phyloP scores from a whole-genome alignment of 768 basidiomycete genomes.

The Strobilomyces echinocephalus region DNA sequence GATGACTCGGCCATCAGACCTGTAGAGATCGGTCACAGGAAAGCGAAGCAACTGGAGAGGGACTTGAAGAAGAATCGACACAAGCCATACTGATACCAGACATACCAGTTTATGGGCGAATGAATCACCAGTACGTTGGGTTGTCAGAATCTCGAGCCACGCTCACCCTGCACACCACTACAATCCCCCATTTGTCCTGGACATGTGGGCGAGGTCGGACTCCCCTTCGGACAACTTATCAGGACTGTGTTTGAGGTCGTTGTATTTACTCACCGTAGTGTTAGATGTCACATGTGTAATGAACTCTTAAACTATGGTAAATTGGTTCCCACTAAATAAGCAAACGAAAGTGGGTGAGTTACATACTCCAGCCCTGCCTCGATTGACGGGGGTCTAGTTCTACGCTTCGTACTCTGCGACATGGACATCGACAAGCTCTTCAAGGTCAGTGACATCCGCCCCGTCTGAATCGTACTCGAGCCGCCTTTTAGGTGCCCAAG shows the following conservation, averaged over 20 bases:
- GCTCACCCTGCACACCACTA: conserved; percentile 19
- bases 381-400: not conserved
- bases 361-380: not conserved
- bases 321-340: not conserved
- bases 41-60: conserved; percentile 86
- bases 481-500: conserved; percentile 52
- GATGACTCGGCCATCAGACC: conserved; percentile 80
- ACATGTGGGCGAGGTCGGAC: conserved; percentile 9
- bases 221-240: not conserved
- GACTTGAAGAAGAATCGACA: conserved; percentile 85
- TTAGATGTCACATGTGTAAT: not conserved
- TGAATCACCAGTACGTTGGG: conserved; percentile 27
- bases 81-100: conserved; percentile 65
- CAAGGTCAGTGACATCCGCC: conserved; percentile 32
- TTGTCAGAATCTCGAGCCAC: conserved; percentile 17
- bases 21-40: conserved; percentile 90
- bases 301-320: not conserved
- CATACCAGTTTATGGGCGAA: not conserved
- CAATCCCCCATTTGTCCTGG: conserved; percentile 2
- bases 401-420: not conserved
- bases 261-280: conserved; percentile 2
- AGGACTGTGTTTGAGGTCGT: not conserved
- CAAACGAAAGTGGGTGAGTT: not conserved
- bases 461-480: not conserved
- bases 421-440: conserved; percentile 52